Evolutionary conservation across 805 yeast species (phyloP).

Genomic region (Metschnikowia hibisci): DNA sequence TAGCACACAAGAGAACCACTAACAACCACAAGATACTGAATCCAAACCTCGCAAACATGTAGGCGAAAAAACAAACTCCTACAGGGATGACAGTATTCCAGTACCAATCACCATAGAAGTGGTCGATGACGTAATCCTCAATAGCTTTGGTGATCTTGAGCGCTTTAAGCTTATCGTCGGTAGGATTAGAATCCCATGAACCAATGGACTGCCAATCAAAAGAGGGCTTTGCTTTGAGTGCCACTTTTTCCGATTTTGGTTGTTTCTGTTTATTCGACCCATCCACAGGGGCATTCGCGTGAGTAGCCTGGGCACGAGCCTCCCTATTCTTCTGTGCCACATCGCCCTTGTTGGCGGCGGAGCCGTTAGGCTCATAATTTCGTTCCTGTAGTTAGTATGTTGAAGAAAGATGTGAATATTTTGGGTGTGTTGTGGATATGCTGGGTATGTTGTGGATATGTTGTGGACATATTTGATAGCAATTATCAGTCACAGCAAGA

Average conservation of each 20-base stretch:
- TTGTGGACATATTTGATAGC: no score
- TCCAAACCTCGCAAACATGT: slow-evolving; percentile 61
- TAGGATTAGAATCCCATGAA: slow-evolving; percentile 28
- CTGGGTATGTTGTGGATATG: no score
- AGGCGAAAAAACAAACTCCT: slow-evolving; percentile 70
- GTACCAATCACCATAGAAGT: slow-evolving; percentile 67
- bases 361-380: slow-evolving; percentile 13
- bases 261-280: slow-evolving; percentile 5
- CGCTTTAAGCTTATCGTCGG: slow-evolving; percentile 23
- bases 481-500: no score
- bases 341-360: slow-evolving; percentile 15
- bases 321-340: slow-evolving; percentile 15
- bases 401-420: no score
- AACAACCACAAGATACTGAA: slow-evolving; percentile 61
- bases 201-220: slow-evolving; percentile 42
- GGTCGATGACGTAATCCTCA: slow-evolving; percentile 62
- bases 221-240: slow-evolving; percentile 16
- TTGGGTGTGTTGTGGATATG: neutral
- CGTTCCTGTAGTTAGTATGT: slow-evolving; percentile 10
- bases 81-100: slow-evolving; percentile 61
- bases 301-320: slow-evolving; percentile 13
- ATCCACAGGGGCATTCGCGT: slow-evolving; percentile 13
- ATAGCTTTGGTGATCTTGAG: slow-evolving; percentile 33
- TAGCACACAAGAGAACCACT: slow-evolving; percentile 55
- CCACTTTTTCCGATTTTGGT: neutral